Conservation (phyloP, 2,329 filamentous ascomycete genomes). For the Fusarium caatingaense region DNA sequence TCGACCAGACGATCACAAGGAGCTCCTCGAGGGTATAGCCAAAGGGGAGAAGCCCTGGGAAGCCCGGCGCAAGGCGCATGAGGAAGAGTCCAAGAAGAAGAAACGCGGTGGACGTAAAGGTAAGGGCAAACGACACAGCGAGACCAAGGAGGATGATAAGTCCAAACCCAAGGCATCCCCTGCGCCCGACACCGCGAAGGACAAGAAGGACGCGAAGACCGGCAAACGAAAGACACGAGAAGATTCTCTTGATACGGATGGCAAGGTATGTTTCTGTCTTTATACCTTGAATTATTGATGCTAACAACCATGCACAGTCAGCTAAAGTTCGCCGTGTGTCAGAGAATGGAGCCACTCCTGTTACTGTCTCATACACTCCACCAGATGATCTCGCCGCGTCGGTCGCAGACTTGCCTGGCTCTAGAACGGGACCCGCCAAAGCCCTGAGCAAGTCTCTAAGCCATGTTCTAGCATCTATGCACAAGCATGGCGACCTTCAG, state of each 20-base stretch:
- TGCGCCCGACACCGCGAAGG: conserved; percentile 57
- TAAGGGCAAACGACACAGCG: conserved; percentile 74
- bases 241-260: conserved; percentile 64
- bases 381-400: conserved; percentile 64
- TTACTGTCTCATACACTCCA: conserved; percentile 56
- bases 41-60: conserved; percentile 91
- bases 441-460: conserved; percentile 77
- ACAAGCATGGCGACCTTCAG: conserved; percentile 72
- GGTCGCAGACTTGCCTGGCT: conserved; percentile 67
- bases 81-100: conserved; percentile 70
- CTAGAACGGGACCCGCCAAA: conserved; percentile 76
- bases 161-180: conserved; percentile 55
- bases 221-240: conserved; percentile 70
- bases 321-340: conserved; percentile 65
- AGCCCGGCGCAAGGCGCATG: conserved; percentile 70
- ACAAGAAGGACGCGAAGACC: conserved; percentile 61
- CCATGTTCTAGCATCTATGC: conserved; percentile 72
- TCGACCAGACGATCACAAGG: conserved; percentile 83
- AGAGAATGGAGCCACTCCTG: conserved; percentile 55
- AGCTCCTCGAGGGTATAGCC: conserved; percentile 80
- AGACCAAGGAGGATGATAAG: conserved; percentile 72
- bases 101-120: conserved; percentile 70
- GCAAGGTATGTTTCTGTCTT: conserved; percentile 57
- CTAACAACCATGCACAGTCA: conserved; percentile 50
- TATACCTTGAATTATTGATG: not conserved